A percentile compares a stretch with the other conserved stretches of the same genome.
Evolutionary conservation across 371 early-diverging fungal genomes (phyloP).

Genomic region (Capillidium rhysosporum): DNA sequence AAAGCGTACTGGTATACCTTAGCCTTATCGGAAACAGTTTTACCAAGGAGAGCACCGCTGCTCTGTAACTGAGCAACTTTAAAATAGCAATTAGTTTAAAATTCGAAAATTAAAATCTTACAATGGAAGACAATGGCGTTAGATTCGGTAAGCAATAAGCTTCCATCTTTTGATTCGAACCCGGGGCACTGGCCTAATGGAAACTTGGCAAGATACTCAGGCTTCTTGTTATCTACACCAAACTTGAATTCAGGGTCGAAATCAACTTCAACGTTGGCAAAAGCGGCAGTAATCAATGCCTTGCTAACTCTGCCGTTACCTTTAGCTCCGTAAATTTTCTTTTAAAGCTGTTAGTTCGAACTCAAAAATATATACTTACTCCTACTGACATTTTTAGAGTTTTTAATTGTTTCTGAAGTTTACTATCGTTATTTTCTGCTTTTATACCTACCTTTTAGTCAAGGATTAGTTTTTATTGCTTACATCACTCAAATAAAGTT

Average conservation of each 20-base stretch:
- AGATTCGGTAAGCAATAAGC: slow-evolving; percentile 42
- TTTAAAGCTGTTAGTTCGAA: not conserved
- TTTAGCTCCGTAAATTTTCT: not conserved
- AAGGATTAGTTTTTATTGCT: too few species aligned
- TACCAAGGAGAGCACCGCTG: slow-evolving; percentile 37
- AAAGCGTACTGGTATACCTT: slow-evolving; percentile 56
- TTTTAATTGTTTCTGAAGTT: too few species aligned
- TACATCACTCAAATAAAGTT: too few species aligned
- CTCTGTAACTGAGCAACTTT: slow-evolving; percentile 35
- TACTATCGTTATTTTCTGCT: too few species aligned
- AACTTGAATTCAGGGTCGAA: slow-evolving; percentile 38
- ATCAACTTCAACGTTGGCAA: slow-evolving; percentile 42
- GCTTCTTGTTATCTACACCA: slow-evolving; percentile 45
- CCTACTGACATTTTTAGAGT: not conserved
- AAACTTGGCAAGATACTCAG: slow-evolving; percentile 68
- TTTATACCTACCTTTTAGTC: too few species aligned
- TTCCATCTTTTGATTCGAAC: slow-evolving; percentile 42
- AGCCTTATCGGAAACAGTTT: slow-evolving; percentile 43
- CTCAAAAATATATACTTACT: not conserved
- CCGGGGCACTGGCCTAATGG: slow-evolving; percentile 31
- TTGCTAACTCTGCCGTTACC: slow-evolving; percentile 31
- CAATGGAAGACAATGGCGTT: slow-evolving; percentile 78
- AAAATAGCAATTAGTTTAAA: not conserved
- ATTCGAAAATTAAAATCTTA: slow-evolving; percentile 13
- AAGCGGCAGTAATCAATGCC: slow-evolving; percentile 53